Percentiles rank a stretch among this genome's conserved stretches.
Evolutionary conservation across 768 basidiomycete genomes (phyloP).

Genomic region (Tulasnella sp.): DNA sequence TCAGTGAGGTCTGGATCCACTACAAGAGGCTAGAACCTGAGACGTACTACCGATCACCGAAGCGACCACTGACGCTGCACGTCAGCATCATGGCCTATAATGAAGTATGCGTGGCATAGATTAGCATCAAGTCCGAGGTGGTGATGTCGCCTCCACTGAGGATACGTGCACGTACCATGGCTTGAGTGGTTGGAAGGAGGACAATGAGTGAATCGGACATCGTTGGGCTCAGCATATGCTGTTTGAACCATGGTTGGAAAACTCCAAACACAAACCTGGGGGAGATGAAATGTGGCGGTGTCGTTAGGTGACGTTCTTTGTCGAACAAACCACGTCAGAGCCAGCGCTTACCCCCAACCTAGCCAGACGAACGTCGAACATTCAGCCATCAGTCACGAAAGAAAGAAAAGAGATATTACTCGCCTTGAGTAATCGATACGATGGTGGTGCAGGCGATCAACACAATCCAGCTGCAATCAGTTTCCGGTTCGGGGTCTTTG

Average conservation of each 20-base stretch:
- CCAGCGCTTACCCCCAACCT: constrained; percentile 22
- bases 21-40: not conserved
- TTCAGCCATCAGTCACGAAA: not conserved
- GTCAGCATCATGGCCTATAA: constrained; percentile 26
- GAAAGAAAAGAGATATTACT: not conserved
- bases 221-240: not conserved
- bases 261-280: constrained; percentile 20
- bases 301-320: not conserved
- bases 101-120: not conserved
- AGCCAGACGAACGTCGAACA: not conserved
- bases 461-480: constrained; percentile 1
- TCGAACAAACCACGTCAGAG: not conserved
- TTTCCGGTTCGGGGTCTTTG: not conserved
- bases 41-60: constrained; percentile 28
- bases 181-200: constrained; percentile 19
- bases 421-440: constrained; percentile 19
- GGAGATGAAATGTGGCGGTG: not conserved
- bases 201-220: constrained; percentile 22
- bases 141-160: not conserved
- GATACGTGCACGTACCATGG: constrained; percentile 4
- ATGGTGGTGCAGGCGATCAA: constrained; percentile 9
- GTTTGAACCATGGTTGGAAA: constrained; percentile 22
- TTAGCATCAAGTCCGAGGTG: constrained; percentile 1
- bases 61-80: constrained; percentile 27
- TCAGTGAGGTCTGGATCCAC: not conserved